These are phyloP conservation scores for Dendrobium huoshanense DNA, from an alignment of 106 monocot species.

Conservation along the genomic window DNA sequence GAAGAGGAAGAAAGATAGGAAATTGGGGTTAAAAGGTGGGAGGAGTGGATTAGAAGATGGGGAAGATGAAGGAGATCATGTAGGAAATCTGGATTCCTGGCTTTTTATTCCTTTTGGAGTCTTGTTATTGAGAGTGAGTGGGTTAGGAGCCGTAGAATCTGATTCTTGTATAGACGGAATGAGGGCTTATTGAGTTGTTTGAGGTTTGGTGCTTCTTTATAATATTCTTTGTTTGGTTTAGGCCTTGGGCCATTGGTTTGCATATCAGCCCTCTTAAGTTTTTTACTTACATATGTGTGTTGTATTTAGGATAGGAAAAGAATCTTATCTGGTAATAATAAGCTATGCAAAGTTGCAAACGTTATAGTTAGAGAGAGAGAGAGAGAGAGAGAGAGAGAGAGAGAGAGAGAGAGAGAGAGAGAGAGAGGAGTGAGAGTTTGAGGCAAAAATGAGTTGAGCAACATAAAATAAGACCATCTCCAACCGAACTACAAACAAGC, in stretches of 20 bases:
- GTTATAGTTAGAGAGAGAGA: no score
- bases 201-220: neutral
- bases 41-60: neutral
- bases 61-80: neutral
- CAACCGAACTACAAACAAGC: no score
- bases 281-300: neutral
- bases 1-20: neutral
- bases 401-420: no score
- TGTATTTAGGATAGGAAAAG: no score
- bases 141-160: neutral
- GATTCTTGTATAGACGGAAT: neutral
- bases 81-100: neutral
- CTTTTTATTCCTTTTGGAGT: no score
- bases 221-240: neutral
- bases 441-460: no score
- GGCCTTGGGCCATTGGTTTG: neutral
- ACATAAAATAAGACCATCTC: no score
- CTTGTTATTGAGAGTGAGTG: no score
- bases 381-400: no score
- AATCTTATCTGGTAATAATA: no score
- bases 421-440: no score
- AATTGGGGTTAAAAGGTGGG: neutral
- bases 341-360: no score
- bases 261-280: neutral
- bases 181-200: neutral